phyloP scores from a whole-genome alignment of 495 filamentous ascomycete species.

The Patellaria atrata region DNA sequence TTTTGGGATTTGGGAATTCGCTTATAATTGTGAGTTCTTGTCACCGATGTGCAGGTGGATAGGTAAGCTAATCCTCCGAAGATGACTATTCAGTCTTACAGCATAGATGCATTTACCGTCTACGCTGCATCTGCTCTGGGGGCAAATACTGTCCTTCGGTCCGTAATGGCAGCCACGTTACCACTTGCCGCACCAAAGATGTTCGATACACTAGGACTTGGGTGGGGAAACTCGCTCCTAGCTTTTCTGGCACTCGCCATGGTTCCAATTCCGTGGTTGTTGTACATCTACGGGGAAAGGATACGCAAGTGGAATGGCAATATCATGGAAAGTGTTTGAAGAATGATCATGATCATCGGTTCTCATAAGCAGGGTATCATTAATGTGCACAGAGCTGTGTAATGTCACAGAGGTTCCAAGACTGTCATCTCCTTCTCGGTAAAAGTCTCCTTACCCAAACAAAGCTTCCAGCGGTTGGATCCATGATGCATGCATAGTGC shows the following conservation, averaged over 20 bases:
- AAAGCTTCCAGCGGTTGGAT: constrained; percentile 32
- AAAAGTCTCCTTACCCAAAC: constrained; percentile 32
- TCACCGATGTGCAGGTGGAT: not conserved
- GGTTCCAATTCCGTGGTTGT: constrained; percentile 15
- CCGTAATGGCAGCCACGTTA: constrained; percentile 11
- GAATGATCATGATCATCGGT: too few species aligned
- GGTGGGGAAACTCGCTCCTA: constrained; percentile 15
- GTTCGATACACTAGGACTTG: constrained; percentile 11
- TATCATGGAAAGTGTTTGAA: too few species aligned
- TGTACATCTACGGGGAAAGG: constrained; percentile 12
- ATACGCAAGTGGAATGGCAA: too few species aligned
- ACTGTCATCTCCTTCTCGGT: too few species aligned
- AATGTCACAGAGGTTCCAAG: too few species aligned
- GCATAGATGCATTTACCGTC: constrained; percentile 26
- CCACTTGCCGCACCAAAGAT: constrained; percentile 11
- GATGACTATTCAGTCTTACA: constrained; percentile 25
- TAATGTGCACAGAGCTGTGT: too few species aligned
- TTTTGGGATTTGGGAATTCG: constrained; percentile 25
- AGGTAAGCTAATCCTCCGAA: constrained; percentile 7
- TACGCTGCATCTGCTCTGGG: constrained; percentile 23
- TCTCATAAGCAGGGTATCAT: too few species aligned
- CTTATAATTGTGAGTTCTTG: constrained; percentile 16
- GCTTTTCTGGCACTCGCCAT: constrained; percentile 14
- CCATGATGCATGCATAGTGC: constrained; percentile 40
- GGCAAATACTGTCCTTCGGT: constrained; percentile 22